phyloP scores from a whole-genome alignment of 2,329 filamentous ascomycete genomes.

The Pestalotiopsis fici region DNA sequence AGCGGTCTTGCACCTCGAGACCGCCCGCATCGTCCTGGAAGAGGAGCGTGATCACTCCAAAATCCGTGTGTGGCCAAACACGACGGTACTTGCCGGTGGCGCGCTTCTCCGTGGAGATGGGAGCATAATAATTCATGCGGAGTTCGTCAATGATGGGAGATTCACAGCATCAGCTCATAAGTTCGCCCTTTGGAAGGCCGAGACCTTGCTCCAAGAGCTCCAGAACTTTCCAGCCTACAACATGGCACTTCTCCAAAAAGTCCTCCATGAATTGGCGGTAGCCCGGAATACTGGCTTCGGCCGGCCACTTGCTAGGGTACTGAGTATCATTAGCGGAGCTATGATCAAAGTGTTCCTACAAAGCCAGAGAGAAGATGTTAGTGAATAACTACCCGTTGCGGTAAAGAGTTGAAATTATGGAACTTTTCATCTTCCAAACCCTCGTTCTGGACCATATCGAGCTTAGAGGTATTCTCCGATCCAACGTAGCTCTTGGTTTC shows the following conservation, averaged over 20 bases:
- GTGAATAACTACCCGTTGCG: not conserved
- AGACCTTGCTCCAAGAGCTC: not conserved
- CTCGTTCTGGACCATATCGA: not conserved
- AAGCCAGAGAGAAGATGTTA: not conserved
- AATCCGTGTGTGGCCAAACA: constrained; percentile 13
- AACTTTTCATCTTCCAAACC: not conserved
- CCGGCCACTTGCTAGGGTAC: constrained; percentile 1
- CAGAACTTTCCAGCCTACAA: not conserved
- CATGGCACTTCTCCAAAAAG: not conserved
- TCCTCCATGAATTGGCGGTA: not conserved
- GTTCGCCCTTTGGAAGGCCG: not conserved
- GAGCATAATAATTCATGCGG: constrained; percentile 9
- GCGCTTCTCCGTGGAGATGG: constrained; percentile 3
- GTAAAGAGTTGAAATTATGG: not conserved
- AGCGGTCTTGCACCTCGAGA: constrained; percentile 11
- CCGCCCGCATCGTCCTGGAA: constrained; percentile 11
- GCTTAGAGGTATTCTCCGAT: not conserved
- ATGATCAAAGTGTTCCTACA: not conserved
- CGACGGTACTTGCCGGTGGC: constrained; percentile 4
- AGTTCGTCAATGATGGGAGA: not conserved
- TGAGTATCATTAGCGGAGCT: not conserved
- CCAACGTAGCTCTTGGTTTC: not conserved
- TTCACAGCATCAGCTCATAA: not conserved
- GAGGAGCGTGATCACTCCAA: constrained; percentile 12
- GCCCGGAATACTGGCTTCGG: not conserved